Evolutionary conservation across 805 yeast genomes (phyloP).

Genomic region (Lipomyces lipofer): DNA sequence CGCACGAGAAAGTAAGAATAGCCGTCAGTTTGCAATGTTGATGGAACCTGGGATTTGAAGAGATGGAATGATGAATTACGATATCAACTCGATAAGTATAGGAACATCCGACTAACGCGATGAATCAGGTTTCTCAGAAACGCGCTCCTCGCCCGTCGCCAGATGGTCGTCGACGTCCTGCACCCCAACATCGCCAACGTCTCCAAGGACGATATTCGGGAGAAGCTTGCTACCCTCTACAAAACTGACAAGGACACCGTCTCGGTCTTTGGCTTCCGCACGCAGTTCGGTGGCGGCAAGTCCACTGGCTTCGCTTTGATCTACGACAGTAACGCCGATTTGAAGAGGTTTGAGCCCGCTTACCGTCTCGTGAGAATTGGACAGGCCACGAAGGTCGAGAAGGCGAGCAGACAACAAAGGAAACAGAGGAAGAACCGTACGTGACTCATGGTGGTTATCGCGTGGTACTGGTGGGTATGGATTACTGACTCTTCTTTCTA

Average conservation of each 20-base stretch:
- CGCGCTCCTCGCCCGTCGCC: constrained; percentile 99
- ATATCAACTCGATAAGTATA: neutral
- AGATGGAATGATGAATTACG: neutral
- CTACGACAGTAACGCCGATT: constrained; percentile 96
- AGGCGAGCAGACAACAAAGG: constrained; percentile 99
- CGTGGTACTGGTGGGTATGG: neutral
- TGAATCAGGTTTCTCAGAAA: constrained; percentile 73
- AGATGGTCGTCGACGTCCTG: constrained; percentile 98
- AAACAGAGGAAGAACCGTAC: constrained; percentile 97
- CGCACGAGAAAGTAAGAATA: constrained; percentile 84
- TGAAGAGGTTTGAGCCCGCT: constrained; percentile 97
- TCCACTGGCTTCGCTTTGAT: constrained; percentile 99
- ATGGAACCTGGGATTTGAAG: neutral
- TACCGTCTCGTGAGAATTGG: constrained; percentile 99
- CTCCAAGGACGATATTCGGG: constrained; percentile 98
- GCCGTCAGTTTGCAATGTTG: neutral
- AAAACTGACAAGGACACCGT: constrained; percentile 90
- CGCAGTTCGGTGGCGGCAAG: constrained; percentile 99
- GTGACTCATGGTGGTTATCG: neutral
- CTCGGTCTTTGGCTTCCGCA: constrained; percentile 99
- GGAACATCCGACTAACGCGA: neutral
- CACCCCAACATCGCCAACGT: constrained; percentile 99
- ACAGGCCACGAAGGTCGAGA: constrained; percentile 92
- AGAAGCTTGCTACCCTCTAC: constrained; percentile 83
- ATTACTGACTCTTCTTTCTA: neutral